Percentiles rank a stretch among this genome's conserved stretches.
These are phyloP conservation scores for Spergularia bocconei DNA, from an alignment of 148 eudicot species.

Conservation along the genomic window DNA sequence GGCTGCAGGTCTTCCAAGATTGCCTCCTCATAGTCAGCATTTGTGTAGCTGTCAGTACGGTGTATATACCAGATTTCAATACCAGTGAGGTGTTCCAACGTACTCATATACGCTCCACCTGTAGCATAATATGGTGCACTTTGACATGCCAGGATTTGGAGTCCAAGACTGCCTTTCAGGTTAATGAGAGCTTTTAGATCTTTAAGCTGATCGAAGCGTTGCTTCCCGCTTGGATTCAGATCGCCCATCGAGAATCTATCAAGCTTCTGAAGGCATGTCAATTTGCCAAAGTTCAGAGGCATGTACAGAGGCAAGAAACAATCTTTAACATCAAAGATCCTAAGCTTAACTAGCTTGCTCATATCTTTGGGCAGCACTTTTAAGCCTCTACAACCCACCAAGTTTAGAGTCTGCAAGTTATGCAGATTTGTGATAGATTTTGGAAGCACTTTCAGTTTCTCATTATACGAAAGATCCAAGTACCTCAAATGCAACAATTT, in stretches of 20 bases:
- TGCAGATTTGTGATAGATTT: slow-evolving; percentile 21
- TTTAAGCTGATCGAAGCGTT: not conserved
- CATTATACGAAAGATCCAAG: slow-evolving; percentile 11
- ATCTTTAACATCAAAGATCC: not conserved
- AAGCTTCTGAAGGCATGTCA: slow-evolving; percentile 9
- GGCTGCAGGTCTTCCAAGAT: slow-evolving; percentile 18
- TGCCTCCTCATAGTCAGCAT: not conserved
- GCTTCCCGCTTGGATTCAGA: not conserved
- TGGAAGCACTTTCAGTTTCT: slow-evolving; percentile 9
- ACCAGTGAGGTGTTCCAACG: not conserved
- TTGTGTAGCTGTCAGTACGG: no score
- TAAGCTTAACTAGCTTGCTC: slow-evolving; percentile 18
- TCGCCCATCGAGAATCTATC: slow-evolving; percentile 13
- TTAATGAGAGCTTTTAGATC: not conserved
- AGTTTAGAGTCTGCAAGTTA: slow-evolving; percentile 23
- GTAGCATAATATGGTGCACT: not conserved
- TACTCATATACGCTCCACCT: slow-evolving; percentile 11
- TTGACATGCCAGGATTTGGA: not conserved
- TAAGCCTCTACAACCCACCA: slow-evolving; percentile 9
- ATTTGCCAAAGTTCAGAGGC: slow-evolving; percentile 19
- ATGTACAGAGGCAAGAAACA: not conserved
- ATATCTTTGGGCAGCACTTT: slow-evolving; percentile 14
- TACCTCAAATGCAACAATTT: slow-evolving; percentile 25
- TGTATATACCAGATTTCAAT: not conserved
- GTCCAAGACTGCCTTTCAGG: slow-evolving; percentile 1